Conservation (phyloP, 805 yeast species). For the Sugiyamaella smithiae region DNA sequence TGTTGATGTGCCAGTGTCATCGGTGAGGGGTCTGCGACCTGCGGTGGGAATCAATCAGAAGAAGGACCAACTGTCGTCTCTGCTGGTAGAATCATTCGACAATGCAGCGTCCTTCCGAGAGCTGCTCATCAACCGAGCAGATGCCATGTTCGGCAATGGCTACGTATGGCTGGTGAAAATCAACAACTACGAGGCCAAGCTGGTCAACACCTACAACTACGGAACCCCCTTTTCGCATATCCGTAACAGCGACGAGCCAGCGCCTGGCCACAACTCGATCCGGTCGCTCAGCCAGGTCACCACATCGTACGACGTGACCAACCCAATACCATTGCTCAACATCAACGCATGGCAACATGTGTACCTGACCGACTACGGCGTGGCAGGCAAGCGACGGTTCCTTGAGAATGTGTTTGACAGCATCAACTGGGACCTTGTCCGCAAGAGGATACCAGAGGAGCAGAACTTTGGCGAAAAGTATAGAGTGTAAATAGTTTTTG, state of each 20-base stretch:
- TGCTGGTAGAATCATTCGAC: slow-evolving; percentile 55
- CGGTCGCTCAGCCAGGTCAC: slow-evolving; percentile 9
- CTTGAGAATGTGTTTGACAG: slow-evolving; percentile 72
- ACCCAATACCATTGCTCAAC: slow-evolving; percentile 57
- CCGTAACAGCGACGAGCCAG: slow-evolving; percentile 14
- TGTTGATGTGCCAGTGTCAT: background rate
- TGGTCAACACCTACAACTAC: slow-evolving; percentile 85
- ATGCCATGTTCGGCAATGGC: slow-evolving; percentile 85
- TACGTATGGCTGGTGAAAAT: slow-evolving; percentile 75
- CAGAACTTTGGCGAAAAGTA: slow-evolving; percentile 9
- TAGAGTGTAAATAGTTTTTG: slow-evolving; percentile 4
- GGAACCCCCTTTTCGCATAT: slow-evolving; percentile 67
- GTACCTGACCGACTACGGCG: slow-evolving; percentile 81
- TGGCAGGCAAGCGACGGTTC: slow-evolving; percentile 66
- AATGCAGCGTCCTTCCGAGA: slow-evolving; percentile 75
- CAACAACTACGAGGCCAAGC: slow-evolving; percentile 29
- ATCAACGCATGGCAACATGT: slow-evolving; percentile 86
- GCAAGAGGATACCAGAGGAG: slow-evolving; percentile 18
- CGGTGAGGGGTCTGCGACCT: background rate
- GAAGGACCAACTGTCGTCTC: slow-evolving; percentile 15
- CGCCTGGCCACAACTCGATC: slow-evolving; percentile 9
- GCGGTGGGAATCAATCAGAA: slow-evolving; percentile 9
- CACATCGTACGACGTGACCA: slow-evolving; percentile 7
- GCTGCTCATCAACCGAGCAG: slow-evolving; percentile 66
- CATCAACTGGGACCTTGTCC: slow-evolving; percentile 67